Evolutionary conservation across 345 rosid species (phyloP), one percentile per base, ranked within the genome.

Genomic region (Iberis pinnata): DNA sequence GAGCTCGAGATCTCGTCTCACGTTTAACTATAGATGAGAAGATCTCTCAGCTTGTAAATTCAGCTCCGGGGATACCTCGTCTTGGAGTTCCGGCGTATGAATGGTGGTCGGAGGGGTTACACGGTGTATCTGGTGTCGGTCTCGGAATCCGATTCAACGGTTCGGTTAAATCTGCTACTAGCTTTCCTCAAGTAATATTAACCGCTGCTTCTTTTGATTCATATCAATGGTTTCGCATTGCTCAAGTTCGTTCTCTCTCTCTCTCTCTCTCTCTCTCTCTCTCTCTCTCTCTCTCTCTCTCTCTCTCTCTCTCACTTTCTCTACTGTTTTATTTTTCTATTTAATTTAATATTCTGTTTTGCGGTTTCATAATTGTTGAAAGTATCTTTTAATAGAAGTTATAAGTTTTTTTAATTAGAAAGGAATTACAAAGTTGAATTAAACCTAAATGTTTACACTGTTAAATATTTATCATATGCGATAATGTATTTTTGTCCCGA

Each of bases 101-200:
- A 58, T 90, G 98, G 96, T 87, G 96, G 98, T 79, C 95, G 3
- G 98, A 88, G 76, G 92, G 93, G 10, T 68, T 90, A 12, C 98
- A 90, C 5, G 95, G 98, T 7, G 84, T 84, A 33, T 55, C 96
- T 43, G 41, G 44, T 8, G 80, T 49, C 0, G 73, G 68, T 12
- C 63, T 56, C 0, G 98, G 98, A 27, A 67, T 82, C 66, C 64
- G 47, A 33, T 77, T 90, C 57, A 66, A 77, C 13, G 84, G 86
- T 0, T 47, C 71, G 54, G 75, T 88, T 31, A 53, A 25, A 50
- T 63, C 71, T n/a, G 95, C 96, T 31, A 88, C 96, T 35, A 87
- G 83, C 75, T 88, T 87, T 72, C 98, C 96, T 52, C 95, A 84
- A 25, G 95, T 88, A 54, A 90, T 90, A 35, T 76, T 82, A 19